Percentiles rank a stretch among this genome's conserved stretches.
These are phyloP conservation scores for Corinectria fuckeliana DNA, from an alignment of 2,329 filamentous ascomycete species.

Conservation along the genomic window DNA sequence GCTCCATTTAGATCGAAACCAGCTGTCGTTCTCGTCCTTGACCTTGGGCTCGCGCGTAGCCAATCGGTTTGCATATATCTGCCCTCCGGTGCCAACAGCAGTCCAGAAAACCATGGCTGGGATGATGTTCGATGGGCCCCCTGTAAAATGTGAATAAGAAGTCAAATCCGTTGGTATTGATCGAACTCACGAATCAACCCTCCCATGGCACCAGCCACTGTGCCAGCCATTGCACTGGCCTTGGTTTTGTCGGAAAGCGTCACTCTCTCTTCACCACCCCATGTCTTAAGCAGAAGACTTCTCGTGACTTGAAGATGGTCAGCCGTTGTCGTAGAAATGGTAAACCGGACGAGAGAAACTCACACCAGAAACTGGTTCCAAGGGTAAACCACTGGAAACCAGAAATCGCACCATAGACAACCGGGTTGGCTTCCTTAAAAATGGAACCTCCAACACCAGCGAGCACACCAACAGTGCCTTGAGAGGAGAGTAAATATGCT, in stretches of 20 bases:
- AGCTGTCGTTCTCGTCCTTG: constrained; percentile 49
- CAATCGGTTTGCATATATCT: constrained; percentile 45
- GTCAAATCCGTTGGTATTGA: neutral
- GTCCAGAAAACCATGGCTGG: constrained; percentile 59
- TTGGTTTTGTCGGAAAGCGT: constrained; percentile 65
- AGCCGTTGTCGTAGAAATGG: constrained; percentile 1
- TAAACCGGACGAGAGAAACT: constrained; percentile 36
- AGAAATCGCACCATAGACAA: constrained; percentile 73
- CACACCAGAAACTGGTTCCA: constrained; percentile 79
- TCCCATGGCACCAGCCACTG: constrained; percentile 68
- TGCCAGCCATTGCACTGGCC: constrained; percentile 75
- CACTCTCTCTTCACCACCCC: constrained; percentile 59
- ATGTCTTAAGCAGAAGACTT: constrained; percentile 53
- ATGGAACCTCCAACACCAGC: constrained; percentile 75
- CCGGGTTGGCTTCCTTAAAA: constrained; percentile 69
- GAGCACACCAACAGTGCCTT: constrained; percentile 67
- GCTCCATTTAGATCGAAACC: constrained; percentile 70
- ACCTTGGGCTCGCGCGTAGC: constrained; percentile 33
- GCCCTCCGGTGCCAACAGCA: constrained; percentile 48
- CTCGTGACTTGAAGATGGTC: constrained; percentile 52
- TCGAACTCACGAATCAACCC: constrained; percentile 58
- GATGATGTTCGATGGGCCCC: constrained; percentile 59
- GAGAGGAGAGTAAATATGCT: neutral
- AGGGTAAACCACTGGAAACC: constrained; percentile 84
- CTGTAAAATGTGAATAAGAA: constrained; percentile 42